Conservation (phyloP, 768 basidiomycete species). For the Mycena haematopus region DNA sequence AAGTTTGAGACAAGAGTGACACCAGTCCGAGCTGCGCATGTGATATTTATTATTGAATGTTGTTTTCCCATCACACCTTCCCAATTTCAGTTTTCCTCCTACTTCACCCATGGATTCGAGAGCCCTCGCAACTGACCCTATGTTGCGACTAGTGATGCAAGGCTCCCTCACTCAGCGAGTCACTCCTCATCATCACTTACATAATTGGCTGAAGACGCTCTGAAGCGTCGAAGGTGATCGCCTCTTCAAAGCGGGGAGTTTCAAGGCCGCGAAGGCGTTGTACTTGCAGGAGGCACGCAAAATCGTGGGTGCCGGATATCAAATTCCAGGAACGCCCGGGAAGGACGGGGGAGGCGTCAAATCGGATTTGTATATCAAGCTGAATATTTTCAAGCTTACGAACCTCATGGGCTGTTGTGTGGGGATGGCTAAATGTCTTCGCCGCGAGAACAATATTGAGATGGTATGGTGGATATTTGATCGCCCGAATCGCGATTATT, state of each 20-base stretch:
- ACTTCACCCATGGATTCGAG: neutral
- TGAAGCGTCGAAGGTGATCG: neutral
- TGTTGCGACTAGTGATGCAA: neutral
- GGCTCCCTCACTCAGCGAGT: neutral
- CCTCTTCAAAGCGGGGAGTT: neutral
- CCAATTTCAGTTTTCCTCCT: too few relatives aligned
- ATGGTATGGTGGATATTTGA: conserved; percentile 1
- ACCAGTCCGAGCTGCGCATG: too few relatives aligned
- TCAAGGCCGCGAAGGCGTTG: conserved; percentile 2
- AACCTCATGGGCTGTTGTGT: conserved; percentile 23
- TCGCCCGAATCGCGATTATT: neutral
- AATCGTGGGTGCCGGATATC: conserved; percentile 1
- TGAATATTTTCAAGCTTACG: neutral
- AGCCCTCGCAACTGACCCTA: neutral
- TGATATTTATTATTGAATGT: too few relatives aligned
- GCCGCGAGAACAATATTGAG: neutral
- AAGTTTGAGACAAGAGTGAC: too few relatives aligned
- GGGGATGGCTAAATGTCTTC: conserved; percentile 19
- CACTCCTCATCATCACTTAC: neutral
- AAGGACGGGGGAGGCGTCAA: neutral
- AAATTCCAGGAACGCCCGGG: neutral
- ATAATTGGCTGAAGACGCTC: neutral
- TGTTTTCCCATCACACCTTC: too few relatives aligned
- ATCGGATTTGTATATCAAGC: neutral
- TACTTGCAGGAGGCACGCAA: neutral